Percentiles rank a stretch among this genome's conserved stretches.
These are phyloP conservation scores for Vaccinium darrowii DNA, from an alignment of 148 eudicot species.

Conservation along the genomic window DNA sequence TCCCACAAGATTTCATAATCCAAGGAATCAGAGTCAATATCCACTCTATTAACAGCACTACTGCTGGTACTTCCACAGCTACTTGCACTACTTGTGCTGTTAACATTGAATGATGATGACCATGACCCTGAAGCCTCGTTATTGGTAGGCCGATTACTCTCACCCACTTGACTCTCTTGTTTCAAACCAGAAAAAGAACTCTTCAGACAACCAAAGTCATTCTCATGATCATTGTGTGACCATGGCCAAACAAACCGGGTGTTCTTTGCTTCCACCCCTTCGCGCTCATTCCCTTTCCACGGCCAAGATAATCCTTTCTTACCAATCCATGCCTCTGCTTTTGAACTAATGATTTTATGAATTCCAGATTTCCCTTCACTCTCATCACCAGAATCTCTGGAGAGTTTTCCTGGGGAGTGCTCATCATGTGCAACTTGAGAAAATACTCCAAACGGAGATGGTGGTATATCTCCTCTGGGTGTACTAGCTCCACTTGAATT, in stretches of 20 bases:
- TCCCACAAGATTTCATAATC: constrained; percentile 97
- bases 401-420: constrained; percentile 38
- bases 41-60: constrained; percentile 69
- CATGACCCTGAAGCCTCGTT: constrained; percentile 81
- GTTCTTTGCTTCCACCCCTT: constrained; percentile 48
- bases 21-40: constrained; percentile 66
- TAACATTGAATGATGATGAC: constrained; percentile 68
- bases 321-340: constrained; percentile 88
- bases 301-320: constrained; percentile 83
- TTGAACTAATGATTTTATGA: constrained; percentile 67
- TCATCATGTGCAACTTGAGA: constrained; percentile 37
- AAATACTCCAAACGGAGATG: constrained; percentile 54
- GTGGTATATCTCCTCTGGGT: constrained; percentile 63
- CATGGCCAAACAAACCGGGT: constrained; percentile 65
- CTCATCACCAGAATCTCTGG: constrained; percentile 59
- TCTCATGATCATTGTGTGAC: constrained; percentile 60
- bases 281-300: constrained; percentile 73
- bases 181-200: constrained; percentile 30
- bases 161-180: constrained; percentile 48
- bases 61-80: constrained; percentile 89
- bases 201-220: constrained; percentile 29
- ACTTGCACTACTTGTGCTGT: constrained; percentile 87
- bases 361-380: constrained; percentile 60
- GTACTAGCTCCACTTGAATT: constrained; percentile 87
- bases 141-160: constrained; percentile 38